Evolutionary conservation across 345 rosid species (phyloP), one percentile per base, ranked within the genome.

Genomic region (Citrus medica): DNA sequence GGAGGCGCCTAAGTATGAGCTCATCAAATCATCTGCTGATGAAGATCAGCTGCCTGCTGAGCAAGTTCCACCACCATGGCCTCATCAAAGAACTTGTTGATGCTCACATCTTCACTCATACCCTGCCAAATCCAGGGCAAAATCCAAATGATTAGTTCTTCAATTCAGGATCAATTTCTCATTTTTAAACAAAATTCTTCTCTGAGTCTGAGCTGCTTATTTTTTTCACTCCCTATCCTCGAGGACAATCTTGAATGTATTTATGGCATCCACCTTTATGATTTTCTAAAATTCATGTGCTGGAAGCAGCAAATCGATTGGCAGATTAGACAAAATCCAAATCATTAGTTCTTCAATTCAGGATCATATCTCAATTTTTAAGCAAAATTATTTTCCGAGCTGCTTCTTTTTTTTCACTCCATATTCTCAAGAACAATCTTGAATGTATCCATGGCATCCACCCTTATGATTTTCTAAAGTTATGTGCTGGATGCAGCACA

Each of bases 61-160:
- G 94, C 94, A 55, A 93, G 89, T 84, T 93, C 98, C 51, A 88
- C 90, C 88, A 93, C 86, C 97, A 93, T 92, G 2, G 94, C 98
- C 78, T 92, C 97, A 2, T 92, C 97, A 1, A 93, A 93, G 86
- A 93, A 93, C 83, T 93, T 93, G 89, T 90, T 93, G 62, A 90
- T 92, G 82, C 96, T 93, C 27, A 93, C 98, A 59, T 93, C 98
- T 83, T 93, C 98, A 42, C 96, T 93, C 98, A 93, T 93, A 75
- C 98, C 96, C 98, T 91, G 86, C 22, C 63, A 80, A 48, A 62
- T 17, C 22, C 19, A 77, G 40, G 9, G 24, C 35, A 42, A 55
- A 58, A 0, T 55, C 53, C 37, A 58, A 70, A 66, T 53, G 46
- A 22, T 67, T 38, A 58, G n/a, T 40, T 21, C 42, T 48, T 69